These are phyloP conservation scores for Quercus tomentella DNA, from an alignment of 331 rosid species.

Conservation along the genomic window DNA sequence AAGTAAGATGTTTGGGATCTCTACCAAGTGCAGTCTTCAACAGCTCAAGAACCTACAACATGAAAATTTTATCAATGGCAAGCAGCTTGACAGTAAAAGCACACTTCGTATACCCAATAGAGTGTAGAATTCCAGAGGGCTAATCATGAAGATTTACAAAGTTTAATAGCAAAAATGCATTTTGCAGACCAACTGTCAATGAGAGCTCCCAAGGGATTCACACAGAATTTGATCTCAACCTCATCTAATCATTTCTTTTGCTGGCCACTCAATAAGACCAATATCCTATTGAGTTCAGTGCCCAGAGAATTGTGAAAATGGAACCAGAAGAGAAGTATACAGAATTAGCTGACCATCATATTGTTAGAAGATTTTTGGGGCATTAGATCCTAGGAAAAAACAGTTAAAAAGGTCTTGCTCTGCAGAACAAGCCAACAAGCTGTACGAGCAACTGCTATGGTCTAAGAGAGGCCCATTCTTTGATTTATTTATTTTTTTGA, in stretches of 20 bases:
- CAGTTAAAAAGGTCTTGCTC: not conserved
- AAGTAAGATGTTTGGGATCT: conserved; percentile 35
- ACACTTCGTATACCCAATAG: not conserved
- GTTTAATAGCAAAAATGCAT: conserved; percentile 8
- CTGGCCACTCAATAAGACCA: conserved; percentile 5
- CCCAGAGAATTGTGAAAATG: not conserved
- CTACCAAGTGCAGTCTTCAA: conserved; percentile 68
- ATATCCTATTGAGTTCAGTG: conserved; percentile 4
- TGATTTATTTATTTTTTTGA: too few relatives aligned
- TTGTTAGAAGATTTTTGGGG: not conserved
- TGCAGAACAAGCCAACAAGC: not conserved
- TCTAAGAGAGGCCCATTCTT: not conserved
- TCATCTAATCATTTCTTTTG: conserved; percentile 1
- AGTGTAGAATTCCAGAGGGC: not conserved
- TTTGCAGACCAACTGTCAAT: conserved; percentile 15
- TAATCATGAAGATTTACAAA: not conserved
- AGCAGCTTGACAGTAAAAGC: conserved; percentile 9
- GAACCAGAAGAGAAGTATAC: conserved; percentile 1
- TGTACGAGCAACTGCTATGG: not conserved
- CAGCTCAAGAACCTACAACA: conserved; percentile 66
- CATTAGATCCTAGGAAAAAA: not conserved
- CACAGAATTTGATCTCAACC: not conserved
- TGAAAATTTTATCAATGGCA: conserved; percentile 20
- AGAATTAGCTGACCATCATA: not conserved
- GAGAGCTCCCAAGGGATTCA: conserved; percentile 5